Percentiles rank a stretch among this genome's conserved stretches.
Evolutionary conservation across 768 basidiomycete species (phyloP).

Genomic region (Podaxis sp.): DNA sequence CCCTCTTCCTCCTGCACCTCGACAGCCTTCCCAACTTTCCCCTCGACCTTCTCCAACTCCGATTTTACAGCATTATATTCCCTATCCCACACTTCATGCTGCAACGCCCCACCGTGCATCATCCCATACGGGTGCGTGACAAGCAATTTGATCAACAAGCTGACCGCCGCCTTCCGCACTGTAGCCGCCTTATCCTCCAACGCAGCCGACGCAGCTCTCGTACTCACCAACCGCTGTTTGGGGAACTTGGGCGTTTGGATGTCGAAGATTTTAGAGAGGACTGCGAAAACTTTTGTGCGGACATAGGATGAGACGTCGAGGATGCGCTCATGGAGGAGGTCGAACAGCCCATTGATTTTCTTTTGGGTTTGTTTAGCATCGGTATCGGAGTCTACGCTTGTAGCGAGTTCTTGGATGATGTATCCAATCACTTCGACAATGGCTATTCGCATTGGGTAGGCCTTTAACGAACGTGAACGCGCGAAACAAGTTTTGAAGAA

Average conservation of each 20-base stretch:
- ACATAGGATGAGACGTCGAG: conserved; percentile 91
- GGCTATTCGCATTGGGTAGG: conserved; percentile 95
- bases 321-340: conserved; percentile 82
- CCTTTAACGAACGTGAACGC: conserved; percentile 41
- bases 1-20: conserved; percentile 41
- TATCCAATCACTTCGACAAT: conserved; percentile 87
- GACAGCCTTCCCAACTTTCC: conserved; percentile 61
- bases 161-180: conserved; percentile 84
- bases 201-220: conserved; percentile 72
- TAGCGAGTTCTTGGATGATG: conserved; percentile 80
- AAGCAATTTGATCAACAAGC: conserved; percentile 72
- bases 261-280: conserved; percentile 70
- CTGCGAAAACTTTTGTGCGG: conserved; percentile 81
- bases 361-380: conserved; percentile 58
- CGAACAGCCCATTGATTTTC: conserved; percentile 79
- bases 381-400: conserved; percentile 46
- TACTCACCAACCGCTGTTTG: conserved; percentile 76
- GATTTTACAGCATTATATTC: conserved; percentile 62
- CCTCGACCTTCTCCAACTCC: conserved; percentile 73
- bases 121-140: conserved; percentile 86
- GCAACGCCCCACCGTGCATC: conserved; percentile 81
- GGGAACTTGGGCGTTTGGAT: conserved; percentile 79
- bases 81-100: conserved; percentile 69
- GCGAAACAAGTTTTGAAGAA: neutral
- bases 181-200: conserved; percentile 88